These are phyloP conservation scores for Aspergillus fijiensis DNA, from an alignment of 2,329 filamentous ascomycete species.

Conservation along the genomic window DNA sequence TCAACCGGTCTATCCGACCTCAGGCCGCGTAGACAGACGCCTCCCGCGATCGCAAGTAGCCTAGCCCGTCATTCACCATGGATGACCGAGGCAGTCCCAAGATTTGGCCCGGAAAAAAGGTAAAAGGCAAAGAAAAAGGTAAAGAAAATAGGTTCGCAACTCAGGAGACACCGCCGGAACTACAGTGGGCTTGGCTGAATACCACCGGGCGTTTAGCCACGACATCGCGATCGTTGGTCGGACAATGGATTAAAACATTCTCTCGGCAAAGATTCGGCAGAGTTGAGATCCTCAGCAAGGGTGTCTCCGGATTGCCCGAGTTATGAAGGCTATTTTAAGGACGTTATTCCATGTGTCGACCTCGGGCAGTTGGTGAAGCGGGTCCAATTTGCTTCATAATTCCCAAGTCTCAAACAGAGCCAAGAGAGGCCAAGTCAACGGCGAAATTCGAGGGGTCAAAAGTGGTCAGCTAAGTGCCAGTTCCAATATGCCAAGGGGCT, in stretches of 20 bases:
- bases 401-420: slow-evolving; percentile 3
- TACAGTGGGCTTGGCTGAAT: background rate
- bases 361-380: background rate
- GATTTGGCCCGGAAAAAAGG: background rate
- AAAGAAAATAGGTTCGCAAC: background rate
- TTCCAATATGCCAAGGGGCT: background rate
- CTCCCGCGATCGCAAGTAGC: background rate
- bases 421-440: slow-evolving; percentile 6
- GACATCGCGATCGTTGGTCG: background rate
- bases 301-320: background rate
- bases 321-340: background rate
- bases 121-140: background rate
- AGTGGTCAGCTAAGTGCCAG: background rate
- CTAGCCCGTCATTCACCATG: background rate
- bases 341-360: background rate
- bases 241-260: background rate
- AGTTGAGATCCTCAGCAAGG: background rate
- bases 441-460: slow-evolving; percentile 2
- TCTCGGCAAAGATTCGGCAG: background rate
- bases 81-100: background rate
- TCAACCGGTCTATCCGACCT: background rate
- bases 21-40: slow-evolving; percentile 4
- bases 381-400: background rate
- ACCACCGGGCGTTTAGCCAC: background rate
- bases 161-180: no score